Evolutionary conservation across 805 yeast species (phyloP).

Genomic region (Schwanniomyces yamadae): DNA sequence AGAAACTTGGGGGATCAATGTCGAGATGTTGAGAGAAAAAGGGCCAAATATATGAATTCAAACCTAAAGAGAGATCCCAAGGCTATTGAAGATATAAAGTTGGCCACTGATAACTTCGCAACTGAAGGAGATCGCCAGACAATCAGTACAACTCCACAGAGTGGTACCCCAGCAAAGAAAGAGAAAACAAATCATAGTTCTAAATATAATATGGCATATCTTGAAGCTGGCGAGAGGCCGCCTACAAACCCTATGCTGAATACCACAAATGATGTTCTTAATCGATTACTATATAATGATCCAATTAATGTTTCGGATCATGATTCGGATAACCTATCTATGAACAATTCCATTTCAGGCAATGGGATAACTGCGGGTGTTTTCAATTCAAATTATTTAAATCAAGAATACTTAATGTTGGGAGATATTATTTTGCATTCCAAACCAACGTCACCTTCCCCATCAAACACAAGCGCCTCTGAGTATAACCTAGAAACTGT

Average conservation of each 20-base stretch:
- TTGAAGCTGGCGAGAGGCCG: background rate
- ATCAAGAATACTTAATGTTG: conserved; percentile 51
- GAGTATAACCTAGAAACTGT: conserved; percentile 11
- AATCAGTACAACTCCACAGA: background rate
- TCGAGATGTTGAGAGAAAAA: conserved; percentile 55
- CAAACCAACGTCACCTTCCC: conserved; percentile 42
- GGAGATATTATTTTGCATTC: conserved; percentile 46
- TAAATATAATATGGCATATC: background rate
- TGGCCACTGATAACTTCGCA: too few relatives aligned
- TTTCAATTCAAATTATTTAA: conserved; percentile 46
- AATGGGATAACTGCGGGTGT: conserved; percentile 9
- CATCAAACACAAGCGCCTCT: conserved; percentile 26
- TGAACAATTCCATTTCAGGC: conserved; percentile 6
- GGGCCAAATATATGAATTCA: conserved; percentile 38
- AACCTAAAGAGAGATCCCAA: background rate
- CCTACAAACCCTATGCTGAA: conserved; percentile 19
- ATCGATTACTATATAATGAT: conserved; percentile 16
- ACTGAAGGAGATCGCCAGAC: too few relatives aligned
- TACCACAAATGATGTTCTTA: conserved; percentile 29
- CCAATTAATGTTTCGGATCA: conserved; percentile 5
- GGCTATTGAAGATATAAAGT: background rate
- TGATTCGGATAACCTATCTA: conserved; percentile 13
- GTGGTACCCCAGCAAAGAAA: background rate
- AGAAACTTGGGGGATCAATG: conserved; percentile 57
- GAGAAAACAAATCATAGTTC: background rate